phyloP scores from a whole-genome alignment of 768 basidiomycete genomes.

The Boletus huronensis region DNA sequence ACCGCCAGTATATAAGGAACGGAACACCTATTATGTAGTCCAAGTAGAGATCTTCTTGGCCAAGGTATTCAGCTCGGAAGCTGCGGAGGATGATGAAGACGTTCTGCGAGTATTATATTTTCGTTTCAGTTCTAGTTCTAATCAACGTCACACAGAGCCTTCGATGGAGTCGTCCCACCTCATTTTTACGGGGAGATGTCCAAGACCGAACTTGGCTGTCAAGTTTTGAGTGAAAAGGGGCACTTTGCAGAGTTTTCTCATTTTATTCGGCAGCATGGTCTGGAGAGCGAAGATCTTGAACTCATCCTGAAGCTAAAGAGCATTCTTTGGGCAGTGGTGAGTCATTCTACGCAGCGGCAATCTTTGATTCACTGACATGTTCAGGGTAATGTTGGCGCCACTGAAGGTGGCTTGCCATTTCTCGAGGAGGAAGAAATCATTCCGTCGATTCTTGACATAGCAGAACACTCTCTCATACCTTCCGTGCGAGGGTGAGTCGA shows the following conservation, averaged over 20 bases:
- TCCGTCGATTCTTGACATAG: conserved; percentile 85
- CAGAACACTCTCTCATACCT: conserved; percentile 82
- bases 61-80: conserved; percentile 60
- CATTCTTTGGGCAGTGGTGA: conserved; percentile 93
- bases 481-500: conserved; percentile 86
- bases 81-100: conserved; percentile 65
- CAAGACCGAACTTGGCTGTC: conserved; percentile 93
- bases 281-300: conserved; percentile 79
- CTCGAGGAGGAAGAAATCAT: conserved; percentile 95
- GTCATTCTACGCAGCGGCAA: conserved; percentile 29
- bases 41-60: conserved; percentile 91
- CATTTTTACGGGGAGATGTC: conserved; percentile 99
- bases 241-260: conserved; percentile 90
- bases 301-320: conserved; percentile 90
- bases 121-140: neutral
- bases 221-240: conserved; percentile 83
- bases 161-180: conserved; percentile 84
- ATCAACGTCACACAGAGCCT: conserved; percentile 43
- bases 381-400: conserved; percentile 92
- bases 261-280: conserved; percentile 82
- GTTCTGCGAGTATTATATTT: conserved; percentile 39
- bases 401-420: conserved; percentile 87
- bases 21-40: conserved; percentile 90
- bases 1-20: conserved; percentile 57
- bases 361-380: neutral